phyloP scores from a whole-genome alignment of 805 yeast species.

The Pichia nakasei region DNA sequence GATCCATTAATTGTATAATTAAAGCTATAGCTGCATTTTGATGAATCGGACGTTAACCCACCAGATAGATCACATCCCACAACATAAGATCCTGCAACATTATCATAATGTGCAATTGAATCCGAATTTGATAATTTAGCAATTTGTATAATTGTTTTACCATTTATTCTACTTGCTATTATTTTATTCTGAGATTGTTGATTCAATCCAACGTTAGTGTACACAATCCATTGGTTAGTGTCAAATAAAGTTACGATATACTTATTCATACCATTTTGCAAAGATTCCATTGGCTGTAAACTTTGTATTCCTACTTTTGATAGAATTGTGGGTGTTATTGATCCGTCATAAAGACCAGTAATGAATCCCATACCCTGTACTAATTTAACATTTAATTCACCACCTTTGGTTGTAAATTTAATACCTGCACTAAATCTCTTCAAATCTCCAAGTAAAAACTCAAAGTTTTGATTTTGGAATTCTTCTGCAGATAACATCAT shows the following conservation, averaged over 20 bases:
- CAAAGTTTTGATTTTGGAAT: conserved; percentile 23
- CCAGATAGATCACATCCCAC: conserved; percentile 37
- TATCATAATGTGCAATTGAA: conserved; percentile 40
- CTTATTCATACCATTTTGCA: conserved; percentile 38
- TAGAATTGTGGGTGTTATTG: conserved; percentile 44
- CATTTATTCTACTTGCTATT: conserved; percentile 27
- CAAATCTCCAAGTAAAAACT: conserved; percentile 24
- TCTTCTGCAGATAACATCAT: conserved; percentile 42
- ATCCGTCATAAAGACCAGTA: conserved; percentile 49
- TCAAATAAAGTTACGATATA: conserved; percentile 47
- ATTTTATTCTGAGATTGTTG: conserved; percentile 24
- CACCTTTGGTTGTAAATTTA: conserved; percentile 26
- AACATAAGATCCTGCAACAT: conserved; percentile 62
- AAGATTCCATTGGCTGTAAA: conserved; percentile 32
- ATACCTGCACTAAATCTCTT: conserved; percentile 26
- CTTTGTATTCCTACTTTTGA: conserved; percentile 58
- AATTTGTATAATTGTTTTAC: conserved; percentile 39
- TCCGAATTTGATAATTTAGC: conserved; percentile 32
- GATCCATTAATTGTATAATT: conserved; percentile 25
- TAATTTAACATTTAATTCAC: conserved; percentile 38
- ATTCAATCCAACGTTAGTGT: conserved; percentile 23
- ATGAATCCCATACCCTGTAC: conserved; percentile 80
- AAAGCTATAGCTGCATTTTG: conserved; percentile 30
- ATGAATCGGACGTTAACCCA: conserved; percentile 16
- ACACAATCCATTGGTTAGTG: conserved; percentile 58